phyloP scores from a whole-genome alignment of 1,284 basidiomycete species.

The Ustanciosporium gigantosporum region DNA sequence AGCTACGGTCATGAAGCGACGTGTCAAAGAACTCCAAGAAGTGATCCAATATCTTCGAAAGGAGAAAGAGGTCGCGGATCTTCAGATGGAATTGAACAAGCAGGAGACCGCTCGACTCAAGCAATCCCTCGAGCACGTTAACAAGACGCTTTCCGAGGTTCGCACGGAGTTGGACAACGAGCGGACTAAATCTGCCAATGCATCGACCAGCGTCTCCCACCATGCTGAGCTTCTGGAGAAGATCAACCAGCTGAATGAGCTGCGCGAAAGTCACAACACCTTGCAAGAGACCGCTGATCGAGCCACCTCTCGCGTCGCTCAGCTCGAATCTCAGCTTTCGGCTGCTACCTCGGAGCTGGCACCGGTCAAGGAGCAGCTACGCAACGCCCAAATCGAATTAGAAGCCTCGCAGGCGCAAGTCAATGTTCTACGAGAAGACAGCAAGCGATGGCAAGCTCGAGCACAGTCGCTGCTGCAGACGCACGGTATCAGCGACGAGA shows the following conservation, averaged over 20 bases:
- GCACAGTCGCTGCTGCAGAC: conserved; percentile 79
- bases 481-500: conserved; percentile 76
- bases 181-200: conserved; percentile 22
- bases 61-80: conserved; percentile 86
- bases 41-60: conserved; percentile 81
- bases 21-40: conserved; percentile 67
- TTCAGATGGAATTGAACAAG: conserved; percentile 81
- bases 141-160: conserved; percentile 72
- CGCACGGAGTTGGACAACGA: conserved; percentile 62
- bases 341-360: conserved; percentile 70
- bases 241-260: conserved; percentile 82
- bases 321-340: conserved; percentile 64
- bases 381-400: conserved; percentile 73
- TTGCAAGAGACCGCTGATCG: conserved; percentile 76
- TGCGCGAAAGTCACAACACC: conserved; percentile 85
- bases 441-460: conserved; percentile 80
- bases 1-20: conserved; percentile 28
- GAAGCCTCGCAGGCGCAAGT: conserved; percentile 74
- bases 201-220: conserved; percentile 70
- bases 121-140: conserved; percentile 74
- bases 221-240: conserved; percentile 83
- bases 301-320: conserved; percentile 65
- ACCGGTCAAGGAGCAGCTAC: conserved; percentile 75
- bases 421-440: conserved; percentile 75
- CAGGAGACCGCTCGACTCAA: conserved; percentile 79